These are phyloP conservation scores for Nannochloropsis oceanica DNA, from an alignment of 108 stramenopile genomes.

Conservation along the genomic window DNA sequence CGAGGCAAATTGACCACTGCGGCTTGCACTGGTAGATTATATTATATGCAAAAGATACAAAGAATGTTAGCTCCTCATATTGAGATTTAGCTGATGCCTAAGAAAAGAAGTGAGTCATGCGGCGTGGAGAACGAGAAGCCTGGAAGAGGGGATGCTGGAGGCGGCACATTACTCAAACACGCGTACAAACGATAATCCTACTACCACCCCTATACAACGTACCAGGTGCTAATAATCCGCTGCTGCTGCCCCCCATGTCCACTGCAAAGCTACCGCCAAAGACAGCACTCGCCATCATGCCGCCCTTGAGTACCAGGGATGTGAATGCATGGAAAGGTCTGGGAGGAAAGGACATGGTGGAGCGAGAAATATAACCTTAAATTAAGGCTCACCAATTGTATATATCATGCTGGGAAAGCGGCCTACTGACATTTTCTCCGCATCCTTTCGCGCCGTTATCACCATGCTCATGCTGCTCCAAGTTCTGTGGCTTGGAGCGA, in stretches of 20 bases:
- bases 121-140: no score
- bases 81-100: no score
- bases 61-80: no score
- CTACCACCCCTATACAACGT: neutral
- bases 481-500: no score
- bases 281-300: neutral
- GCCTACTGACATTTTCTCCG: no score
- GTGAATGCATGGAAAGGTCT: neutral
- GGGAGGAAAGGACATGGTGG: neutral
- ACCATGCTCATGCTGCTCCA: no score
- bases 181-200: no score
- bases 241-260: neutral
- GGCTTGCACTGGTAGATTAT: neutral
- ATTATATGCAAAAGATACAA: neutral
- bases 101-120: no score
- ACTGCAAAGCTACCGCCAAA: neutral
- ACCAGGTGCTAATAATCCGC: neutral
- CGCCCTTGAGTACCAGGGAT: neutral
- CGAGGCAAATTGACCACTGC: neutral
- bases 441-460: no score
- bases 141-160: no score
- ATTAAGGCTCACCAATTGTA: neutral
- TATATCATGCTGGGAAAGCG: no score
- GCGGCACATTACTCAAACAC: no score
- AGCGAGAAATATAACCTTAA: neutral